Conservation (phyloP, 306 rosid genomes). For the Inga leiocalycina region DNA sequence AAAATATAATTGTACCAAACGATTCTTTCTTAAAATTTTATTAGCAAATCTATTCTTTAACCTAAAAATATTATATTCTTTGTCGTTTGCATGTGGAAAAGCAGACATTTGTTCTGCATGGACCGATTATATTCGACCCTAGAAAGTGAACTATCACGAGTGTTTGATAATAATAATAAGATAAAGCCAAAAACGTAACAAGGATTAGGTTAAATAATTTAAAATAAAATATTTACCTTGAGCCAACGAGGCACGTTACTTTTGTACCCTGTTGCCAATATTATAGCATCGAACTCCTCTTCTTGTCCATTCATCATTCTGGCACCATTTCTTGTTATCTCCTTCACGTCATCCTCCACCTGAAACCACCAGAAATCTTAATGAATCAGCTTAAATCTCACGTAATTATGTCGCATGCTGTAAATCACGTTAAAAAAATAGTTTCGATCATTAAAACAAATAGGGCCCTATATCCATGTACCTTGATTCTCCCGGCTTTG, state of each 20-base stretch:
- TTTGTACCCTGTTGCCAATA: constrained; percentile 96
- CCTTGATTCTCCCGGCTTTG: constrained; percentile 81
- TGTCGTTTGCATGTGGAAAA: constrained; percentile 64
- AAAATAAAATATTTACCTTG: constrained; percentile 53
- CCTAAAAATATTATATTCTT: background rate
- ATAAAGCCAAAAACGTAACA: constrained; percentile 46
- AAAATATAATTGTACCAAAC: too few relatives aligned
- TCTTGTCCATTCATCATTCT: constrained; percentile 85
- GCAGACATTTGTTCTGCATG: constrained; percentile 60
- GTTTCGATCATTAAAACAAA: too few relatives aligned
- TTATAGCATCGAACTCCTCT: constrained; percentile 82
- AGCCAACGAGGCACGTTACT: constrained; percentile 99
- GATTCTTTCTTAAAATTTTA: too few relatives aligned
- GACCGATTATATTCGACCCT: constrained; percentile 19
- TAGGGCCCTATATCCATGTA: too few relatives aligned
- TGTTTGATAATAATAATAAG: constrained; percentile 63
- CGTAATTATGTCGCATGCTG: fast-evolving
- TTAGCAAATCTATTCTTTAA: too few relatives aligned
- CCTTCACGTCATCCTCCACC: constrained; percentile 84
- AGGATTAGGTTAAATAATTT: background rate
- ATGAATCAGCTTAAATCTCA: background rate
- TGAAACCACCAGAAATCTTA: constrained; percentile 19
- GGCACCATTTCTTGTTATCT: constrained; percentile 87
- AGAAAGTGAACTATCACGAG: constrained; percentile 57
- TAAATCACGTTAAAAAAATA: too few relatives aligned